A percentile compares a stretch with the other conserved stretches of the same genome.
These are phyloP conservation scores for Delonix regia DNA, from an alignment of 306 rosid species.

Conservation along the genomic window DNA sequence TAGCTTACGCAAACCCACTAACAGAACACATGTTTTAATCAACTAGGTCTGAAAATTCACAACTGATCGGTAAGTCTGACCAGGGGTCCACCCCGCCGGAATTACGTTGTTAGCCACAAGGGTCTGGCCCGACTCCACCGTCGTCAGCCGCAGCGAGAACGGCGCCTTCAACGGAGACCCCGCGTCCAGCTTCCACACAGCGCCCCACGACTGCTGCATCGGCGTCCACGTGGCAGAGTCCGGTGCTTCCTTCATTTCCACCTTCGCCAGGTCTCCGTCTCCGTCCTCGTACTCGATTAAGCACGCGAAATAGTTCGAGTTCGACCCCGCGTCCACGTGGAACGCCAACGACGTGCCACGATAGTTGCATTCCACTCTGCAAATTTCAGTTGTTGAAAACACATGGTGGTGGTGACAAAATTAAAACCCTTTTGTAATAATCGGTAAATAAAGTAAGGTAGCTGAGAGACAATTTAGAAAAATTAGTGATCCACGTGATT, in stretches of 20 bases:
- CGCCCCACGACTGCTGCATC: slow-evolving; percentile 72
- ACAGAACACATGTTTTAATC: too few relatives aligned
- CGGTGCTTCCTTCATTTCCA: slow-evolving; percentile 44
- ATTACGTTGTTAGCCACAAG: slow-evolving; percentile 48
- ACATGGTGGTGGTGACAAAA: too few relatives aligned
- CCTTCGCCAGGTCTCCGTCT: slow-evolving; percentile 43
- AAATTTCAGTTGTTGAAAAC: not conserved
- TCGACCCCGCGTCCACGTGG: slow-evolving; percentile 47
- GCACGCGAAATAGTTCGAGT: slow-evolving; percentile 47
- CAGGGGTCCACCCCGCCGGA: slow-evolving; percentile 58
- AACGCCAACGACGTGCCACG: slow-evolving; percentile 45
- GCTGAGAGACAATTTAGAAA: not conserved
- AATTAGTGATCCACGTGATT: not conserved
- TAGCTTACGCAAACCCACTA: too few relatives aligned
- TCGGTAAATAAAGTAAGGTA: not conserved
- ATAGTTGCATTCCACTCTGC: slow-evolving; percentile 56
- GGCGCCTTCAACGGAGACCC: slow-evolving; percentile 46
- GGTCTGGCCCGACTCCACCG: slow-evolving; percentile 22
- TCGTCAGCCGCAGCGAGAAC: slow-evolving; percentile 52
- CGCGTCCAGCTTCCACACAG: slow-evolving; percentile 53
- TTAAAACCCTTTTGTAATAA: not conserved
- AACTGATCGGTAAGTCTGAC: slow-evolving; percentile 50
- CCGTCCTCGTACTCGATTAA: slow-evolving; percentile 62
- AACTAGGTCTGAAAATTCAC: slow-evolving; percentile 42
- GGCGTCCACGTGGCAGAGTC: slow-evolving; percentile 48